Base-by-base conservation (phyloP, 2,329 filamentous ascomycete genomes). In the Leptosphaerulina australis region DNA sequence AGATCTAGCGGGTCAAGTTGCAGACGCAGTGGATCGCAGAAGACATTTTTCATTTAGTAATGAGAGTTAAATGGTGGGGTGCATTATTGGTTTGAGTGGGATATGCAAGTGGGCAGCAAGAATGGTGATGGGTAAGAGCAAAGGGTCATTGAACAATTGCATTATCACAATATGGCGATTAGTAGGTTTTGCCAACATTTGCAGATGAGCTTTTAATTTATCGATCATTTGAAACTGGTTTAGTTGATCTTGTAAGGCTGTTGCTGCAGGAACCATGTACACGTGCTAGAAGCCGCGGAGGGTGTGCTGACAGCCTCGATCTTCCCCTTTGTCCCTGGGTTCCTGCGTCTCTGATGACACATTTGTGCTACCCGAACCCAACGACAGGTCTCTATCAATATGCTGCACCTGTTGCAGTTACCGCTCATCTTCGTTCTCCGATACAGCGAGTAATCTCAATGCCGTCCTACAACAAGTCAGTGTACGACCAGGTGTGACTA, bases 381-480 rank as follows among this genome's bases (percentile, higher is more conserved):
- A 41, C 30, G 20, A 46, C 31, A 7, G 41, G 26, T 38, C 36
- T 46, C 6, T 37, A 15, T 37, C 31, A 31, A 18, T 20, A 28
- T 37, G 8, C 10, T n/a, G 14, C 33, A 20, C 31, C 24, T 30
- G 11, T 41, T 11, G n/a, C 15, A 24, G 10, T 24, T n/a, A 2
- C 43, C 22, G 26, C 37, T 46, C 26, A 51, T 17, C 46, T 51
- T 20, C 46, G 41, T 31, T 53, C 50, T 35, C 60, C 63, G 20
- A 65, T 62, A 63, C 85, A 88, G 58, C 75, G 76, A 2, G 85
- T 86, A 39, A 88, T 81, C 63, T 88, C 86, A n/a, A 88, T 73
- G 3, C 81, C 86, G 60, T 88, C 86, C 84, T 87, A 43, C 15
- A 6, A 18, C 8, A 25, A 37, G 37, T 64, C 39, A 62, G 55